phyloP scores from a whole-genome alignment of 768 basidiomycete species.

The Russula virescens region DNA sequence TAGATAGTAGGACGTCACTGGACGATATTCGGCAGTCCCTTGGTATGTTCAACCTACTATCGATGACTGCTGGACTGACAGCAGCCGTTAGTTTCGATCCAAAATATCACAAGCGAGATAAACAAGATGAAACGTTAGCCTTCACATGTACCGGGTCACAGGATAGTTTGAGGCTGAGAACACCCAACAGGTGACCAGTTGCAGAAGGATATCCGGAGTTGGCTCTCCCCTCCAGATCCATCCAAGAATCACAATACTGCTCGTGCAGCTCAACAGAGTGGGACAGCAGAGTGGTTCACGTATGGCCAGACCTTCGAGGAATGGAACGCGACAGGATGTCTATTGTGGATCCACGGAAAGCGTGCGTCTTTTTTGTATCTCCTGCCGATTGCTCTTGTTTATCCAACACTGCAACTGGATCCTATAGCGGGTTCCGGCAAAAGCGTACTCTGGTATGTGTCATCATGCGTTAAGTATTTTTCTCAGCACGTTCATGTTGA shows the following conservation, averaged over 20 bases:
- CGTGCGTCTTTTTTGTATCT: not conserved
- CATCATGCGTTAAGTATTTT: not conserved
- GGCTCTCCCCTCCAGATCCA: constrained; percentile 2
- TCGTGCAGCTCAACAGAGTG: not conserved
- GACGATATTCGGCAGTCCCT: not conserved
- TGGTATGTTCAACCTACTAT: not conserved
- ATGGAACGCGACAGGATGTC: not conserved
- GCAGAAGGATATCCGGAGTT: not conserved
- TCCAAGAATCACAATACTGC: not conserved
- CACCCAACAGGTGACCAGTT: not conserved
- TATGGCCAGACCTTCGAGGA: not conserved
- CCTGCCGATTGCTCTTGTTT: no score
- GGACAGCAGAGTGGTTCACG: not conserved
- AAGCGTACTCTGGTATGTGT: constrained; percentile 3
- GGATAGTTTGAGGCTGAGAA: not conserved
- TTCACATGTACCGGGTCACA: not conserved
- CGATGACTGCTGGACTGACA: no score
- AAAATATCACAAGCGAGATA: not conserved
- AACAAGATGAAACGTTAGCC: constrained; percentile 1
- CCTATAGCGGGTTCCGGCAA: constrained; percentile 7
- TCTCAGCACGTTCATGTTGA: not conserved
- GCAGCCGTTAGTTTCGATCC: not conserved
- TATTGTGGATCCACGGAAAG: not conserved
- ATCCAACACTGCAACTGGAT: not conserved
- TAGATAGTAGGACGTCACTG: not conserved